phyloP scores from a whole-genome alignment of 441 rosid genomes.

The Pelargonium cotyledonis region DNA sequence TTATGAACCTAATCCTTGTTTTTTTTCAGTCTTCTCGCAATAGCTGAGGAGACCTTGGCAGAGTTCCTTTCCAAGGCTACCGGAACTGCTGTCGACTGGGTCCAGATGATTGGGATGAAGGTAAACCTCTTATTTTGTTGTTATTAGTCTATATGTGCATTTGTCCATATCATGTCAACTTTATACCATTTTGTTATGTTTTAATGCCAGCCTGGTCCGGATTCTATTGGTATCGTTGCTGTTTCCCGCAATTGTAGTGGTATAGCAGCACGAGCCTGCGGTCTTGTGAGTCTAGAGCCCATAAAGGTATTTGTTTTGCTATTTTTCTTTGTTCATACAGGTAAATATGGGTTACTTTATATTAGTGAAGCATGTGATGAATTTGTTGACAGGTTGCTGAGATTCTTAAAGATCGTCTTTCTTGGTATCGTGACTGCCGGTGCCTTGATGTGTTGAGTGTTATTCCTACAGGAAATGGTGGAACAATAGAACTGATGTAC shows the following conservation, averaged over 20 bases:
- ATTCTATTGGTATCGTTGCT: slow-evolving; percentile 99
- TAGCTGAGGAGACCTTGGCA: slow-evolving; percentile 98
- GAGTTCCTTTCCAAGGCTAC: slow-evolving; percentile 99
- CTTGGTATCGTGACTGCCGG: slow-evolving; percentile 99
- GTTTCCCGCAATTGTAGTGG: slow-evolving; percentile 97
- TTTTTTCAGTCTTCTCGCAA: slow-evolving; percentile 75
- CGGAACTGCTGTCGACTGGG: slow-evolving; percentile 99
- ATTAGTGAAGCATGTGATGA: slow-evolving; percentile 12
- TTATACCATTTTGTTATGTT: too few relatives aligned
- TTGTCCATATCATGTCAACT: too few relatives aligned
- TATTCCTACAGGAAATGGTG: slow-evolving; percentile 93
- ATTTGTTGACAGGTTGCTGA: slow-evolving; percentile 68
- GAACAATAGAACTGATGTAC: slow-evolving; percentile 89
- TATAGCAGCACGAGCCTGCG: slow-evolving; percentile 99
- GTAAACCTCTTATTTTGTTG: slow-evolving; percentile 27
- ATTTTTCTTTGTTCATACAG: not conserved
- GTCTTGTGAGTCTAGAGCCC: slow-evolving; percentile 98
- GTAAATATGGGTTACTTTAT: not conserved
- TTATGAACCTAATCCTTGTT: slow-evolving; percentile 4
- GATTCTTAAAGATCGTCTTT: slow-evolving; percentile 94
- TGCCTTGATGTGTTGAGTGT: slow-evolving; percentile 91
- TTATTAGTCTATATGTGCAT: not conserved
- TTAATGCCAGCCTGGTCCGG: slow-evolving; percentile 99
- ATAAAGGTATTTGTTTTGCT: slow-evolving; percentile 43
- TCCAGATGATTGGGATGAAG: slow-evolving; percentile 99